Conservation (phyloP, 169 alveolate genomes). For the Condylostoma magnum region DNA sequence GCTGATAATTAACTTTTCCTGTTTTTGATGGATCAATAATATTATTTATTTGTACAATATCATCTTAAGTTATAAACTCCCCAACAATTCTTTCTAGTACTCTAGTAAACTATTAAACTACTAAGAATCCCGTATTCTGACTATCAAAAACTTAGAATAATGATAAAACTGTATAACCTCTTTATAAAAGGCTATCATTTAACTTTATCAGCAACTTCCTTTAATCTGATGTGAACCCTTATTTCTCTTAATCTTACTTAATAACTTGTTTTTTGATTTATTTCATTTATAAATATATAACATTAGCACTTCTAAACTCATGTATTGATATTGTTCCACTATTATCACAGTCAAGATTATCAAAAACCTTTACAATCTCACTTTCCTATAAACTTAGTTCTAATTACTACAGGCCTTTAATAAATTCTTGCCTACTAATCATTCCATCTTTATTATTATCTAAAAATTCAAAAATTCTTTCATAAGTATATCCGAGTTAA, state of each 20-base stretch:
- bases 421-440: slow-evolving; percentile 5
- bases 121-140: background rate
- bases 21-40: too few species aligned
- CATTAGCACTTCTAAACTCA: slow-evolving; percentile 25
- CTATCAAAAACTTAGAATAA: background rate
- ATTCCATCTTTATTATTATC: slow-evolving; percentile 24
- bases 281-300: too few species aligned
- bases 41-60: too few species aligned
- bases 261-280: too few species aligned
- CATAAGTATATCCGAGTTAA: slow-evolving; percentile 6
- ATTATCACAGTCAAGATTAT: slow-evolving; percentile 5
- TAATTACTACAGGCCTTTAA: background rate
- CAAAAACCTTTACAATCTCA: background rate
- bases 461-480: slow-evolving; percentile 6
- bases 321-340: slow-evolving; percentile 19
- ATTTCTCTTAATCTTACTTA: too few species aligned
- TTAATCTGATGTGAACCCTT: too few species aligned
- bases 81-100: background rate
- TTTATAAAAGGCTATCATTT: too few species aligned
- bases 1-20: too few species aligned
- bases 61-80: too few species aligned
- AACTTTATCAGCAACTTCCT: too few species aligned
- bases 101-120: background rate
- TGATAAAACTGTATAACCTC: background rate
- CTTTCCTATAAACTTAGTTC: background rate